Conservation (phyloP, 257 asterid genomes). For the Capsicum rhomboideum region DNA sequence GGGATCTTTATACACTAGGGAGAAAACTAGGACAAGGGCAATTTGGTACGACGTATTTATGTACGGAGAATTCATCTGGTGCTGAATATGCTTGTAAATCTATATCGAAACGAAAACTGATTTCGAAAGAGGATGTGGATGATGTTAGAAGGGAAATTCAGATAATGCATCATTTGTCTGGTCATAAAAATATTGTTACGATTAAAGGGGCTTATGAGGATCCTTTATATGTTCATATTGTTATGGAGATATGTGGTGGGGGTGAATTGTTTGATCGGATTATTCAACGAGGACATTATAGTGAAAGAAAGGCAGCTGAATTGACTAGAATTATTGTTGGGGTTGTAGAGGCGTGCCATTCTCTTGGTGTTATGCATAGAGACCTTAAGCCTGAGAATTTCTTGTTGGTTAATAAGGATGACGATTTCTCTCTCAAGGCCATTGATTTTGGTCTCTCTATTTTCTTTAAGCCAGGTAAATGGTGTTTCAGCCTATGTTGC, state of each 20-base stretch:
- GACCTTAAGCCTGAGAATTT: slow-evolving; percentile 12
- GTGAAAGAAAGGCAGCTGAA: slow-evolving; percentile 9
- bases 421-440: slow-evolving; percentile 4
- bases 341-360: slow-evolving; percentile 10
- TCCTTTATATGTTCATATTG: slow-evolving; percentile 5
- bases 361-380: slow-evolving; percentile 13
- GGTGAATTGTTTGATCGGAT: slow-evolving; percentile 9
- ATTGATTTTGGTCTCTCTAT: slow-evolving; percentile 2
- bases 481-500: neutral
- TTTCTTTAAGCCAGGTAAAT: slow-evolving; percentile 1
- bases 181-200: slow-evolving; percentile 2
- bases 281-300: slow-evolving; percentile 7
- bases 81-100: slow-evolving; percentile 3
- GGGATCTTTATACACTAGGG: neutral
- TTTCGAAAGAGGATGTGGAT: slow-evolving; percentile 2
- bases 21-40: slow-evolving; percentile 9
- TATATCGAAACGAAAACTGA: slow-evolving; percentile 5
- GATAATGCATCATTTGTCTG: slow-evolving; percentile 14
- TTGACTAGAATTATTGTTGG: slow-evolving; percentile 8
- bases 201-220: slow-evolving; percentile 12
- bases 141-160: slow-evolving; percentile 16
- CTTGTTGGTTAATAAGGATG: slow-evolving; percentile 4
- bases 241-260: neutral
- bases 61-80: neutral
- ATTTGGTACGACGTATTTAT: slow-evolving; percentile 8